phyloP scores from a whole-genome alignment of 2,329 filamentous ascomycete species.

The Cucurbitaria berberidis region DNA sequence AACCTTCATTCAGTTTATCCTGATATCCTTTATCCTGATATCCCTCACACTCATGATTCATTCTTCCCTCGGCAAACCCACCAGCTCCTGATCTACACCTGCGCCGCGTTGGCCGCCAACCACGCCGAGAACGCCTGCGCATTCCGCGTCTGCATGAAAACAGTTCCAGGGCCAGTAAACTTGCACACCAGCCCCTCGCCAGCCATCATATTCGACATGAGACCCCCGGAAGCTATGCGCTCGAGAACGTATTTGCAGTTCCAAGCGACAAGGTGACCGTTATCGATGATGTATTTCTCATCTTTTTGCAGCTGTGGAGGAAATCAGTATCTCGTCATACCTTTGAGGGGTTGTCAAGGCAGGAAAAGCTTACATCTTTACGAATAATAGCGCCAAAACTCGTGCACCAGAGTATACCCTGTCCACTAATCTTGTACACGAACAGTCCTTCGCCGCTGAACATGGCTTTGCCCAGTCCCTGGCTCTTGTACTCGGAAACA shows the following conservation, averaged over 20 bases:
- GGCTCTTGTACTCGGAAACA: conserved; percentile 83
- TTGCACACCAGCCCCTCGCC: conserved; percentile 93
- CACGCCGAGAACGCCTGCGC: conserved; percentile 66
- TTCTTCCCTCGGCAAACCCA: too few species aligned
- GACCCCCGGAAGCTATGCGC: conserved; percentile 85
- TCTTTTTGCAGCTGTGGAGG: conserved; percentile 60
- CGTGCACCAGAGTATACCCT: conserved; percentile 84
- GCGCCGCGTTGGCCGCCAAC: conserved; percentile 43
- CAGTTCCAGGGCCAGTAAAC: conserved; percentile 85
- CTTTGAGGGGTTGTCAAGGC: too few species aligned
- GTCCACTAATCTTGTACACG: conserved; percentile 83
- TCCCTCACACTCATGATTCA: too few species aligned
- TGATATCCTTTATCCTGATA: too few species aligned
- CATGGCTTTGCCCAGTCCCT: conserved; percentile 86
- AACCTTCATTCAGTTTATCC: too few species aligned
- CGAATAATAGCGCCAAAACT: conserved; percentile 94
- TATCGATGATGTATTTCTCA: conserved; percentile 91
- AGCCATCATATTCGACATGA: conserved; percentile 84
- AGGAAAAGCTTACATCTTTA: conserved; percentile 79
- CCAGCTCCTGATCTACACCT: too few species aligned
- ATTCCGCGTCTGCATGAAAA: conserved; percentile 93
- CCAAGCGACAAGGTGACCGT: conserved; percentile 94
- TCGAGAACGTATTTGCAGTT: conserved; percentile 94
- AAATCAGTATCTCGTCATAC: not conserved
- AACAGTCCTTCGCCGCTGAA: conserved; percentile 94